Base-by-base conservation (phyloP, 148 eudicot genomes). In the Rhododendron kiyosumense region DNA sequence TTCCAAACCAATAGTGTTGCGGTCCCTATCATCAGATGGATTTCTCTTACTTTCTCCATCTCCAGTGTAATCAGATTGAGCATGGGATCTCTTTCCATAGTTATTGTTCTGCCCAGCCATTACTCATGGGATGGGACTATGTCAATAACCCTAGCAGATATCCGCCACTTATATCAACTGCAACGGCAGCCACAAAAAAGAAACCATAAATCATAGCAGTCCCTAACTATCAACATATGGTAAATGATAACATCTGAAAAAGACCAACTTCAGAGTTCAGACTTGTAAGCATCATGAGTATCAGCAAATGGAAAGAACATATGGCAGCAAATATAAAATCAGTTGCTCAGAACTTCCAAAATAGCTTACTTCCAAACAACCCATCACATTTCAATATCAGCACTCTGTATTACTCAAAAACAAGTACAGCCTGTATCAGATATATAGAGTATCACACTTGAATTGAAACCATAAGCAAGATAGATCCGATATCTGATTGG, bases 61-160 rank as follows among this genome's bases (percentile, higher is more conserved):
- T 4, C 91, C 92, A 48, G 91, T 77, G 81, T 90, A 86, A 65
- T 95, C 99, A 12, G 93, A 89, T 61, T 82, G 91, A 52, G 93
- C 88, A 78, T 92, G 94, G 41, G 92, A 71, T 84, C 99, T 90
- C 85, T 94, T 95, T 41, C 98, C 98, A 82, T 94, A 88, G 79
- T 89, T 88, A 89, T 88, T 94, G 86, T 92, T 92, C 89, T 92
- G 94, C 34, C 93, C 94, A 48, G 94, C 94, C 95, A 94, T 94
- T 69, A 17, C 36, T 17, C n/a, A 76, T 54, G 22, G 61, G 61
- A 28, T 8, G 80, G 18, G 12, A 51, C 65, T 49, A 67, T 43
- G 51, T 84, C 22, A 32, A 75, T 3, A 52, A 30, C 32, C 32
- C 80, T 18, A 74, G 9, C 22, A 74, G 30, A 75, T 83, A 30